Percentiles rank a stretch among this genome's conserved stretches.
These are phyloP conservation scores for Chenopodium formosanum DNA, from an alignment of 148 eudicot genomes.

Conservation along the genomic window DNA sequence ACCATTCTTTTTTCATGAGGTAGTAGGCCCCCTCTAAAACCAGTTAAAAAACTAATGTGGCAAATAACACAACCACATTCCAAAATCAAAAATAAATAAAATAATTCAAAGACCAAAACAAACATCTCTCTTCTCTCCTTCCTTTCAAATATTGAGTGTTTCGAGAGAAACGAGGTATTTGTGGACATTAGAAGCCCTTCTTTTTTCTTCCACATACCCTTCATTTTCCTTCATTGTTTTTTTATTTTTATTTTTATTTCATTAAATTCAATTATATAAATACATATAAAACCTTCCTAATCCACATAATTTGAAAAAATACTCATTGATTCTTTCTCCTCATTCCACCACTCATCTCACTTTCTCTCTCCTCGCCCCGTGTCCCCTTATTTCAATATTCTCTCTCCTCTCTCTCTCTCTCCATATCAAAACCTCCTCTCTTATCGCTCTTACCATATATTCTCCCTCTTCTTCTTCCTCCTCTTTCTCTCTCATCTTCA, in stretches of 20 bases:
- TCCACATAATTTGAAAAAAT: neutral
- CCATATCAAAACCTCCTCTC: slow-evolving; percentile 2
- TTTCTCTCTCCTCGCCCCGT: neutral
- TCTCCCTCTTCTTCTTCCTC: neutral
- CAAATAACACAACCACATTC: neutral
- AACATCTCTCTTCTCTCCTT: neutral
- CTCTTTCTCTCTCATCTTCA: neutral
- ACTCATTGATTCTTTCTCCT: neutral
- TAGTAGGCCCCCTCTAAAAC: too few relatives aligned
- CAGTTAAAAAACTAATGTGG: slow-evolving; percentile 12
- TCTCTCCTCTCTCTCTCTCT: slow-evolving; percentile 4
- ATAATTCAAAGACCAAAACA: neutral
- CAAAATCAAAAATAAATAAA: neutral
- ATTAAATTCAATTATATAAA: neutral
- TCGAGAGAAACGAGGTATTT: slow-evolving; percentile 27
- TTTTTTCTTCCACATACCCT: neutral
- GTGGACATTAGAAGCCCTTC: slow-evolving; percentile 18
- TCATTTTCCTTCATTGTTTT: too few relatives aligned
- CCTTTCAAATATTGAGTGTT: slow-evolving; percentile 3
- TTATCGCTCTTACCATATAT: neutral
- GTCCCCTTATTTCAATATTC: slow-evolving; percentile 2
- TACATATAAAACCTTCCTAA: neutral
- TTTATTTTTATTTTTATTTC: too few relatives aligned
- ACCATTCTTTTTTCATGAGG: too few relatives aligned
- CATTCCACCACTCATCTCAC: neutral